phyloP scores from a whole-genome alignment of 2,329 filamentous ascomycete genomes.

The Tolypocladium amazonense region DNA sequence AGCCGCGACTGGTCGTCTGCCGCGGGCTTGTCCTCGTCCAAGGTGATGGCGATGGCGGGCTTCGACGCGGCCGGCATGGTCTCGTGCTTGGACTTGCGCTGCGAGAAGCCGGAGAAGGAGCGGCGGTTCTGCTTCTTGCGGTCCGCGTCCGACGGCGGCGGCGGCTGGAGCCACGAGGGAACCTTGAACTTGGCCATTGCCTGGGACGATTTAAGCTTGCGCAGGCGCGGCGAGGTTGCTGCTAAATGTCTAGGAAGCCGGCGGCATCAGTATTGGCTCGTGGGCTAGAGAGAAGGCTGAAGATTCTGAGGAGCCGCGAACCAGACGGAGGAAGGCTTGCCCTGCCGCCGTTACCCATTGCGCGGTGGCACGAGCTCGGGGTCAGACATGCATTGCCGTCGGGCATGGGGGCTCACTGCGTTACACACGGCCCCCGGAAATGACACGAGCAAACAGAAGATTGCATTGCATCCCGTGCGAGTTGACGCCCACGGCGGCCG shows the following conservation, averaged over 20 bases:
- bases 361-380: neutral
- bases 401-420: neutral
- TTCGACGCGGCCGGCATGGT: neutral
- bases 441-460: neutral
- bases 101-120: conserved; percentile 19
- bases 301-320: neutral
- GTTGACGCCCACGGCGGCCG: neutral
- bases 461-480: neutral
- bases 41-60: neutral
- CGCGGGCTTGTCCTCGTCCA: neutral
- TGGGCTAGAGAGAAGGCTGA: too few relatives aligned
- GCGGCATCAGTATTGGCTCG: neutral
- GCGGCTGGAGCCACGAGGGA: conserved; percentile 22
- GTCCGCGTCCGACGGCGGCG: conserved; percentile 13
- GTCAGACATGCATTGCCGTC: neutral
- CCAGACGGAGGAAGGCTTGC: neutral
- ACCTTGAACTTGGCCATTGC: conserved; percentile 23
- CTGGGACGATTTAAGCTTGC: neutral
- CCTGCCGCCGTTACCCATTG: neutral
- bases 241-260: neutral
- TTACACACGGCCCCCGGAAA: neutral
- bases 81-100: conserved; percentile 12
- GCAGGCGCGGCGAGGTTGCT: neutral
- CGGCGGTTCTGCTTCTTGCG: conserved; percentile 22
- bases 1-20: conserved; percentile 25